A percentile compares a stretch with the other conserved stretches of the same genome.
Evolutionary conservation across 352 stramenopile species (phyloP).

Genomic region (Globisporangium cystogenes): DNA sequence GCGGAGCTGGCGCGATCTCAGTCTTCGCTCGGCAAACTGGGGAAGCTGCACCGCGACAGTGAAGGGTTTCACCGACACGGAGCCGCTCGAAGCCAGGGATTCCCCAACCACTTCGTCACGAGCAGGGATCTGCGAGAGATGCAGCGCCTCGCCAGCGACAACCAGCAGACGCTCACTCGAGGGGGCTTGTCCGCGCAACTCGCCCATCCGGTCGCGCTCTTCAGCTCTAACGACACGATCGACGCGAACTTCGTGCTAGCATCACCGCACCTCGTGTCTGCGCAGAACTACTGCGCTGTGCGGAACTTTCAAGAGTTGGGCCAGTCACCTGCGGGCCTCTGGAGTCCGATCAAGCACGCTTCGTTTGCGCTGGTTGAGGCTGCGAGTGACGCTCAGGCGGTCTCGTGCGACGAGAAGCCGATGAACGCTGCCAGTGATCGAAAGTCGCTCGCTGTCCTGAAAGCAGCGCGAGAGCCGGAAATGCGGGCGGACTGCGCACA

Average conservation of each 20-base stretch:
- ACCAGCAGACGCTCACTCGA: background rate
- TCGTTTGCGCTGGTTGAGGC: slow-evolving; percentile 15
- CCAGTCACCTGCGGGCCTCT: slow-evolving; percentile 21
- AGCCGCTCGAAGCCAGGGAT: slow-evolving; percentile 40
- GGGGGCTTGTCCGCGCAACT: background rate
- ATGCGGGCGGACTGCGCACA: background rate
- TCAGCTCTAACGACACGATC: slow-evolving; percentile 46
- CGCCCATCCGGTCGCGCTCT: slow-evolving; percentile 32
- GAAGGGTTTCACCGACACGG: slow-evolving; percentile 50
- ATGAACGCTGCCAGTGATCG: background rate
- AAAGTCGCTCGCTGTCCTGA: background rate
- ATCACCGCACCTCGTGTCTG: slow-evolving; percentile 30
- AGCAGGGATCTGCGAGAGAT: slow-evolving; percentile 13
- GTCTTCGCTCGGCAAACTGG: slow-evolving; percentile 13
- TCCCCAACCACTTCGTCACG: slow-evolving; percentile 46
- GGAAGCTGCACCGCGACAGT: slow-evolving; percentile 48
- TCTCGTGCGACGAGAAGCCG: background rate
- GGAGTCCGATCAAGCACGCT: slow-evolving; percentile 34
- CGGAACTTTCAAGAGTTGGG: slow-evolving; percentile 25
- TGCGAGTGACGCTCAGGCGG: background rate
- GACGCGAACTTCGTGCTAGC: slow-evolving; percentile 72
- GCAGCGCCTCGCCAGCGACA: background rate
- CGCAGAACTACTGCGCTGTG: slow-evolving; percentile 51
- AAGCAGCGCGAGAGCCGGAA: background rate
- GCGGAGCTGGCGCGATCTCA: background rate